Conservation (phyloP, 352 stramenopile genomes). For the Phytophthora meadii region DNA sequence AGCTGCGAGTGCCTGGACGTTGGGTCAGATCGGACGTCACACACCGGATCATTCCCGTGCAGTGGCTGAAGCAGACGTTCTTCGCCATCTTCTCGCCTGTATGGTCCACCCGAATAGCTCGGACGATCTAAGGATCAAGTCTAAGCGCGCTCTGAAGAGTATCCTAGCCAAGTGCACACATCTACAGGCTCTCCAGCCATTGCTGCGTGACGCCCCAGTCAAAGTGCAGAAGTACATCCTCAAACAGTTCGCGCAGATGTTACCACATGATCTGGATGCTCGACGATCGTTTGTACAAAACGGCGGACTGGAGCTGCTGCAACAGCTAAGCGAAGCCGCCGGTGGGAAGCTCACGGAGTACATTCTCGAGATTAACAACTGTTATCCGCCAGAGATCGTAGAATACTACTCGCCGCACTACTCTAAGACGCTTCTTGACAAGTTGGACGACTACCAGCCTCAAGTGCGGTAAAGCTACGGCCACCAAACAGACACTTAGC, state of each 20-base stretch:
- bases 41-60: conserved; percentile 93
- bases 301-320: conserved; percentile 93
- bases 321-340: conserved; percentile 92
- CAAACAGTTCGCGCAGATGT: conserved; percentile 94
- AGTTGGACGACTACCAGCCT: conserved; percentile 95
- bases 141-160: conserved; percentile 94
- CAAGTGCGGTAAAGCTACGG: conserved; percentile 70
- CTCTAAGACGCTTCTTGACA: conserved; percentile 95
- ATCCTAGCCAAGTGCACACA: conserved; percentile 96
- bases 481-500: background rate
- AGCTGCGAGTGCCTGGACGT: conserved; percentile 94
- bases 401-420: conserved; percentile 98
- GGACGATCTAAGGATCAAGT: conserved; percentile 94
- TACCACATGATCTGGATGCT: conserved; percentile 94
- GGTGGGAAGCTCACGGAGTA: conserved; percentile 95
- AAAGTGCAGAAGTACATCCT: conserved; percentile 98
- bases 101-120: conserved; percentile 93
- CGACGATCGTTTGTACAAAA: conserved; percentile 94
- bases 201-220: conserved; percentile 92
- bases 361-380: conserved; percentile 96
- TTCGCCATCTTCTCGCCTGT: conserved; percentile 93
- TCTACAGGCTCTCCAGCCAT: conserved; percentile 91
- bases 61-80: conserved; percentile 93
- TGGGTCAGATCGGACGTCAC: conserved; percentile 95
- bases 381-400: conserved; percentile 96